phyloP scores from a whole-genome alignment of 2,329 filamentous ascomycete species.

The Dryadomyces sulphureus region DNA sequence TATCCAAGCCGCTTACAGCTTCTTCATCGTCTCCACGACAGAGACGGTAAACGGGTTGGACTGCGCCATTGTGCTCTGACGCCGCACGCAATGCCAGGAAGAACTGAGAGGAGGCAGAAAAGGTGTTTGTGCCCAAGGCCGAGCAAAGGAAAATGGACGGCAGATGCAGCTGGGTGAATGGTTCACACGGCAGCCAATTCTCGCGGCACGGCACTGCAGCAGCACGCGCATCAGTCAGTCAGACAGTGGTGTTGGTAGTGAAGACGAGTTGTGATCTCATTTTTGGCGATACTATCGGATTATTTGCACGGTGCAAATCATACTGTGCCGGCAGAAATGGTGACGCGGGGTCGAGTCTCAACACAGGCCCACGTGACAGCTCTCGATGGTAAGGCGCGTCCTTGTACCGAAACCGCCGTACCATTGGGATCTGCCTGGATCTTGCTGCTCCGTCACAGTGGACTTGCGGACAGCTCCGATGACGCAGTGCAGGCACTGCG shows the following conservation, averaged over 20 bases:
- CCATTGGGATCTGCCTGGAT: no score
- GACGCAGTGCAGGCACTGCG: no score
- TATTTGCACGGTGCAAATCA: no score
- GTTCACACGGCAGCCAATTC: background rate
- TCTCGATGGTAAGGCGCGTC: no score
- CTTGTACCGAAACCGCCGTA: no score
- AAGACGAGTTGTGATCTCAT: background rate
- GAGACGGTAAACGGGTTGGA: background rate
- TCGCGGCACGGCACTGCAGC: background rate
- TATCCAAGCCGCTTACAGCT: background rate
- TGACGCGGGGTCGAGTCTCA: no score
- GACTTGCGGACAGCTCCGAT: no score
- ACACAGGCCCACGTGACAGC: no score
- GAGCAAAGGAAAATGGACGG: background rate
- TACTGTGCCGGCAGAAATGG: no score
- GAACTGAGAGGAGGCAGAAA: background rate
- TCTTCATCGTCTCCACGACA: slow-evolving; percentile 1
- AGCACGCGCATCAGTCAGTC: background rate
- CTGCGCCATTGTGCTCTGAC: background rate
- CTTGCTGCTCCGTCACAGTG: no score
- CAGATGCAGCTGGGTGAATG: background rate
- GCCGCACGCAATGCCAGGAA: background rate
- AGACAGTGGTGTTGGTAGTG: background rate
- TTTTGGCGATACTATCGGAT: no score
- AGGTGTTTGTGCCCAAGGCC: background rate